A percentile compares a stretch with the other conserved stretches of the same genome.
phyloP scores from a whole-genome alignment of 371 early-diverging fungal species.

The Entomophthora muscae region DNA sequence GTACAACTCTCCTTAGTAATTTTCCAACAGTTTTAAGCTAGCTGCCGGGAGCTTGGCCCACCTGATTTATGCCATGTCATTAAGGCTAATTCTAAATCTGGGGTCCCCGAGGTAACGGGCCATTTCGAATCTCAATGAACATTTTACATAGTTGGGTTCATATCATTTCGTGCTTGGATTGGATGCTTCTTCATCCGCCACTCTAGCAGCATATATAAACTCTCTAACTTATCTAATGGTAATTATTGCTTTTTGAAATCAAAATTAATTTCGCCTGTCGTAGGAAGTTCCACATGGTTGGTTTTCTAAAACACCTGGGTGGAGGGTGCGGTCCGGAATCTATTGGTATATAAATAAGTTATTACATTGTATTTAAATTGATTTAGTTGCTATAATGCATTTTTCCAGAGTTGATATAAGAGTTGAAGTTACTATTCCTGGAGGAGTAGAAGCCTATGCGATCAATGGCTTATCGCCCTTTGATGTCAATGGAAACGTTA shows the following conservation, averaged over 20 bases:
- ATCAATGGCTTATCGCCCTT: constrained; percentile 30
- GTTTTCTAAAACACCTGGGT: constrained; percentile 43
- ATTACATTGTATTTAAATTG: too few species aligned
- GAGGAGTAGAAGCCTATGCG: constrained; percentile 84
- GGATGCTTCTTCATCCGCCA: constrained; percentile 87
- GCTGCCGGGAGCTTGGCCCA: constrained; percentile 85
- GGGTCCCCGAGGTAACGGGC: constrained; percentile 52
- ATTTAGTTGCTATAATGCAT: constrained; percentile 83
- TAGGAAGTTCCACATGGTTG: constrained; percentile 49
- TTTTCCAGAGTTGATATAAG: constrained; percentile 88
- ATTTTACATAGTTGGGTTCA: constrained; percentile 53
- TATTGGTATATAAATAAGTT: constrained; percentile 48
- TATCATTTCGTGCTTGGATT: constrained; percentile 85
- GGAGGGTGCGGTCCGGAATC: constrained; percentile 50
- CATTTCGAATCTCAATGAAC: too few species aligned
- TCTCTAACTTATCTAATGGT: constrained; percentile 84
- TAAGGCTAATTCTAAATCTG: constrained; percentile 65
- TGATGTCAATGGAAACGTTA: not conserved
- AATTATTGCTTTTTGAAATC: too few species aligned
- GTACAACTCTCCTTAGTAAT: constrained; percentile 28
- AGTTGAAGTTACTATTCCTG: constrained; percentile 94
- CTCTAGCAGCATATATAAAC: constrained; percentile 86
- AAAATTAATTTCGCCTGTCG: too few species aligned
- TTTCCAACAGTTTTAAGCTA: constrained; percentile 22
- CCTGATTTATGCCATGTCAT: constrained; percentile 92